Percentiles rank a stretch among this genome's conserved stretches.
These are phyloP conservation scores for Condylostoma magnum DNA, from an alignment of 169 alveolate species.

Conservation along the genomic window DNA sequence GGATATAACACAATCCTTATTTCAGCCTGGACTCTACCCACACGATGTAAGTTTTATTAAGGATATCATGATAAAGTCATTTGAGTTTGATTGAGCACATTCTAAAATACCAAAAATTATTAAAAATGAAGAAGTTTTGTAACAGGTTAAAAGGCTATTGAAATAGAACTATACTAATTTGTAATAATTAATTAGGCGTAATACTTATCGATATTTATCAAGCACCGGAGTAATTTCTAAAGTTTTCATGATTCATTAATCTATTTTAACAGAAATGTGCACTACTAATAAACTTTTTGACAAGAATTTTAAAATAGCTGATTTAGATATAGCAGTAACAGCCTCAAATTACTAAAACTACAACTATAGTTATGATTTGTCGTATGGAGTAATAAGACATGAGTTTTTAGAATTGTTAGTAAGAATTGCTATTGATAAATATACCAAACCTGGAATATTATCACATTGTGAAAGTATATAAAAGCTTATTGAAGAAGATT, in stretches of 20 bases:
- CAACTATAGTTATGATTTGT: neutral
- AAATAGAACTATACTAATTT: neutral
- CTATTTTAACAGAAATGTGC: constrained; percentile 8
- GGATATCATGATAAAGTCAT: neutral
- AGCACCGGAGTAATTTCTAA: neutral
- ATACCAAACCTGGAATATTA: neutral
- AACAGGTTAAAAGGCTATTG: neutral
- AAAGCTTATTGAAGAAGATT: neutral
- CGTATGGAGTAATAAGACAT: neutral
- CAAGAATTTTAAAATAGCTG: constrained; percentile 7
- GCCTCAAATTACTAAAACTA: neutral
- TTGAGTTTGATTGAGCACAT: constrained; percentile 19
- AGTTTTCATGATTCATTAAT: neutral
- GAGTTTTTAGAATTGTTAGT: constrained; percentile 15
- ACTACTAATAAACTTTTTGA: constrained; percentile 6
- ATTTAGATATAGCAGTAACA: neutral
- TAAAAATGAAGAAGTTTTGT: neutral
- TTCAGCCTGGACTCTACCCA: neutral
- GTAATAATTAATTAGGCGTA: neutral
- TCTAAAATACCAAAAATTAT: neutral
- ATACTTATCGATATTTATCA: constrained; percentile 11
- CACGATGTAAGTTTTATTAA: too few species aligned
- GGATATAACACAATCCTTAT: neutral
- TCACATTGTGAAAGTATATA: neutral
- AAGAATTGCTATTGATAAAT: constrained; percentile 6